Base-by-base conservation (phyloP, 2,329 filamentous ascomycete genomes). In the Fusarium nelsonii region DNA sequence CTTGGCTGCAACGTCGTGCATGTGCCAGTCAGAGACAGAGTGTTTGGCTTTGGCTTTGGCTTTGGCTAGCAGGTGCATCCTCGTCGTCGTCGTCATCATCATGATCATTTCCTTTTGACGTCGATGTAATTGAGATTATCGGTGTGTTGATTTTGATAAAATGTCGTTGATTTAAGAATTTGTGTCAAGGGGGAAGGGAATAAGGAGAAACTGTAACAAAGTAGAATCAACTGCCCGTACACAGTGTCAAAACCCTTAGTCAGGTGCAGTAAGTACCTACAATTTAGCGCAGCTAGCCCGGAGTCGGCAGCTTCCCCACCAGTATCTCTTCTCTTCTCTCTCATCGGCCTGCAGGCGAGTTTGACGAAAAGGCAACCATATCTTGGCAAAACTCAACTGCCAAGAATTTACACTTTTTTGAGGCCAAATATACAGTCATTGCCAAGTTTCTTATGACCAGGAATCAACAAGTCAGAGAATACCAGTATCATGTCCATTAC, bases 1-100 rank as follows among this genome's bases (percentile, higher is more conserved):
- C 67, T 69, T 69, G 67, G 53, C 67, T 64, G 67, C 32, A 60
- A 64, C 59, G 45, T 49, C 14, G 52, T 40, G 52, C 4, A 23
- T 32, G 40, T 59, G 41, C 34, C 10, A 62, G 58, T 55, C 46
- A 28, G 30, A 58, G 26, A 48, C 37, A 26, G 49, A 54, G 30
- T 11, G n/a, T n/a, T n/a, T n/a, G 23, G 23, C 5, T 23, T 23
- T 23, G 59, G 43, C 41, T 54, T 44, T 55, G 20, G 37, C 14
- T 26, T 11, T 23, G 23, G 30, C 12, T 39, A 50, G 40, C 34
- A 30, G 32, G 26, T 39, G 37, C 32, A 48, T 44, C 58, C 45
- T 68, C 67, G 28, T 68, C 63, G 63, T 64, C 45, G n/a, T 28
- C 6, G 4, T 36, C 16, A 37, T 28, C 49, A 33, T 34, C 14